Percentiles rank a stretch among this genome's conserved stretches.
Evolutionary conservation across 2,329 filamentous ascomycete species (phyloP).

Genomic region (Phialophora verrucosa): DNA sequence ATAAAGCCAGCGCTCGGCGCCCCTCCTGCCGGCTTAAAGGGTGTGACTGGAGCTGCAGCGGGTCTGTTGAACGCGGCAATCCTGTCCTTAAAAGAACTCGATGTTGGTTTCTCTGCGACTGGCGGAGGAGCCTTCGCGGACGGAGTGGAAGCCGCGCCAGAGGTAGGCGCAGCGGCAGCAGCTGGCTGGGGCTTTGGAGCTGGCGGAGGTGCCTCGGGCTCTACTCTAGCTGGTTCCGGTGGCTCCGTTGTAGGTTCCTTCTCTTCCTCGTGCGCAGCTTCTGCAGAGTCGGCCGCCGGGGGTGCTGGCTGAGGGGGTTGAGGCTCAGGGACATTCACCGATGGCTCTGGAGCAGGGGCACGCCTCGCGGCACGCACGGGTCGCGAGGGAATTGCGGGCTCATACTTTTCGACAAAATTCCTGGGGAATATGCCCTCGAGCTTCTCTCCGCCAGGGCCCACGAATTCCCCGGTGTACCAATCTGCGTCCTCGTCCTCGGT

Average conservation of each 20-base stretch:
- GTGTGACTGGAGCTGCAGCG: constrained; percentile 81
- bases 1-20: constrained; percentile 70
- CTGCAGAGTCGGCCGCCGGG: constrained; percentile 39
- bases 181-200: constrained; percentile 39
- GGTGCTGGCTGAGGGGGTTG: constrained; percentile 42
- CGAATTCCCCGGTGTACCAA: constrained; percentile 70
- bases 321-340: constrained; percentile 42
- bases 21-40: constrained; percentile 74
- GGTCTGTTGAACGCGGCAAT: constrained; percentile 97
- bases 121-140: constrained; percentile 59
- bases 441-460: constrained; percentile 74
- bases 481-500: constrained; percentile 90
- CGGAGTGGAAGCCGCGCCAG: constrained; percentile 44
- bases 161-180: constrained; percentile 42
- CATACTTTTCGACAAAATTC: constrained; percentile 97
- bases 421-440: constrained; percentile 91
- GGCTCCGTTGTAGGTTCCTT: constrained; percentile 23
- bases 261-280: constrained; percentile 38
- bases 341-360: constrained; percentile 65
- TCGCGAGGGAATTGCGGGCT: constrained; percentile 86
- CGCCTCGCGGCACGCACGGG: constrained; percentile 71
- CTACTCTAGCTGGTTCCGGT: constrained; percentile 32
- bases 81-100: constrained; percentile 86
- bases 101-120: constrained; percentile 72
- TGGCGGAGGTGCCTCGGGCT: constrained; percentile 40